A percentile compares a stretch with the other conserved stretches of the same genome.
Conservation (phyloP, 1,139 yeast species). For the Pichia cactophila region DNA sequence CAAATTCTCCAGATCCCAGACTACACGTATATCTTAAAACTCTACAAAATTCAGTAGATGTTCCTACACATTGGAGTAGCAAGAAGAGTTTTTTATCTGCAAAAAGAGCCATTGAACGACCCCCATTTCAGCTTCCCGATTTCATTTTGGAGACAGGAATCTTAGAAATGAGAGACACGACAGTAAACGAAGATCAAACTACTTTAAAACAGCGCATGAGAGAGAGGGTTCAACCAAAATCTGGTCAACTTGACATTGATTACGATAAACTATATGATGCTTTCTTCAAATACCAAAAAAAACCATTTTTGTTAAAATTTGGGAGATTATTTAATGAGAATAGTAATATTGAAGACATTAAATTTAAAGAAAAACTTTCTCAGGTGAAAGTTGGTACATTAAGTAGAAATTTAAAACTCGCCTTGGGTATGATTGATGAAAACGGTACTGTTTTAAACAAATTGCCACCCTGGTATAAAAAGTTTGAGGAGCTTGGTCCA, state of each 20-base stretch:
- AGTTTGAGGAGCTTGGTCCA: slow-evolving; percentile 66
- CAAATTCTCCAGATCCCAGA: slow-evolving; percentile 74
- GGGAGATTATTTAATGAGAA: slow-evolving; percentile 57
- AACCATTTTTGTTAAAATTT: slow-evolving; percentile 57
- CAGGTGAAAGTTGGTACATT: slow-evolving; percentile 59
- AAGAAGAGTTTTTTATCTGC: slow-evolving; percentile 75
- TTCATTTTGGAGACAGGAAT: slow-evolving; percentile 82
- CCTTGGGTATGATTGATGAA: slow-evolving; percentile 58
- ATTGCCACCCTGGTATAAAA: slow-evolving; percentile 76
- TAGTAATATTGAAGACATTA: slow-evolving; percentile 7
- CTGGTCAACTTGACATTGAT: slow-evolving; percentile 83
- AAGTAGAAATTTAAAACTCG: slow-evolving; percentile 50
- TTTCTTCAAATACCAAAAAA: slow-evolving; percentile 72
- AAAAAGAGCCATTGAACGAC: slow-evolving; percentile 61
- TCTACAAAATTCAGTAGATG: slow-evolving; percentile 59
- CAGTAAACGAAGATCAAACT: slow-evolving; percentile 28
- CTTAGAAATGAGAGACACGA: slow-evolving; percentile 71
- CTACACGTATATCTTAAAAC: slow-evolving; percentile 60
- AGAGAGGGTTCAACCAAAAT: slow-evolving; percentile 81
- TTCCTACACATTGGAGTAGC: slow-evolving; percentile 80
- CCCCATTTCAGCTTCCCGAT: slow-evolving; percentile 71
- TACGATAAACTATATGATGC: slow-evolving; percentile 79
- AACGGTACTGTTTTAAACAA: slow-evolving; percentile 16
- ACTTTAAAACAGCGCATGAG: slow-evolving; percentile 64
- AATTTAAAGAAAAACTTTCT: slow-evolving; percentile 28